phyloP scores from a whole-genome alignment of 345 rosid genomes.

The Turnera subulata region DNA sequence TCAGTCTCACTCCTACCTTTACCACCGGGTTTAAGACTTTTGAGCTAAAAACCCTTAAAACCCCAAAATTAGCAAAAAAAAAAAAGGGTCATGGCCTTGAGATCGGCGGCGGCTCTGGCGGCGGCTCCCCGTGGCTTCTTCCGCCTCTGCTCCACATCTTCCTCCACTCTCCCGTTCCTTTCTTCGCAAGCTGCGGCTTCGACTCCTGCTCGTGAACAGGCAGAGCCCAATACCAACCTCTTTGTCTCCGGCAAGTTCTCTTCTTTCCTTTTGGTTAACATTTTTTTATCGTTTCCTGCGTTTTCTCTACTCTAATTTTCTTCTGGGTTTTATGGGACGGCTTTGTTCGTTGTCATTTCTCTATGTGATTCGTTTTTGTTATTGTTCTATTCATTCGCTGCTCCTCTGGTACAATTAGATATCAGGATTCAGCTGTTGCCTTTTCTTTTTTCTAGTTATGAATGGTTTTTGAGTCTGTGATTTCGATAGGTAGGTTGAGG shows the following conservation, averaged over 20 bases:
- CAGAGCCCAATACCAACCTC: slow-evolving; percentile 74
- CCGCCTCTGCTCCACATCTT: slow-evolving; percentile 42
- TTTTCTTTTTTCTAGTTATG: not conserved
- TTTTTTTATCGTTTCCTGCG: not conserved
- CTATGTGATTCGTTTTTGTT: not conserved
- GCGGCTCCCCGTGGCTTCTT: slow-evolving; percentile 40
- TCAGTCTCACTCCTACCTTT: not conserved
- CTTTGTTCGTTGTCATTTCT: not conserved
- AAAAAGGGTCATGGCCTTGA: slow-evolving; percentile 25
- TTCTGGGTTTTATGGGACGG: not conserved
- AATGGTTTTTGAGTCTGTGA: too few relatives aligned
- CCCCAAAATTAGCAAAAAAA: not conserved
- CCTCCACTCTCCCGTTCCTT: slow-evolving; percentile 32
- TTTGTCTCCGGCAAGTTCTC: slow-evolving; percentile 53
- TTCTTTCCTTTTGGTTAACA: not conserved
- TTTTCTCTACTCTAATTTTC: not conserved
- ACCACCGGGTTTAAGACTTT: slow-evolving; percentile 11
- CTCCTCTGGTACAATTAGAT: not conserved
- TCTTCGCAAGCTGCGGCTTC: slow-evolving; percentile 22
- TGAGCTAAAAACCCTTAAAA: slow-evolving; percentile 1
- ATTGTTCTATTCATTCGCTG: too few relatives aligned
- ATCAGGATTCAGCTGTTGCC: not conserved
- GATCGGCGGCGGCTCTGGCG: slow-evolving; percentile 30
- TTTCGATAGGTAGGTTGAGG: too few relatives aligned
- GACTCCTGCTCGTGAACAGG: slow-evolving; percentile 47